A percentile compares a stretch with the other conserved stretches of the same genome.
Conservation (phyloP, 768 basidiomycete species). For the Hygrophorus pudorinus region DNA sequence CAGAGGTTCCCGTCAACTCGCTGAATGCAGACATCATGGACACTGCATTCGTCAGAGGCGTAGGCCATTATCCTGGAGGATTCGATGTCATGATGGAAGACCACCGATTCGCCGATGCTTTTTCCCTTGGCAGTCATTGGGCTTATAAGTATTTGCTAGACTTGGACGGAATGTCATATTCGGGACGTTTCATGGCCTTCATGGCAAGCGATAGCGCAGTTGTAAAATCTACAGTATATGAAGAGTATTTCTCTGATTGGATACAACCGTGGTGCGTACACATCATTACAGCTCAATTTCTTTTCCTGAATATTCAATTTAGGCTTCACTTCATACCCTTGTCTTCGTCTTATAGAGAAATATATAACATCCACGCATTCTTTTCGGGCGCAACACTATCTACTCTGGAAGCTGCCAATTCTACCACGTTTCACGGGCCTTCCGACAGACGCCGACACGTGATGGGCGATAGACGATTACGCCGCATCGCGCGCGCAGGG, state of each 20-base stretch:
- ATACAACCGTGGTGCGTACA: constrained; percentile 65
- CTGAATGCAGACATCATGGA: constrained; percentile 84
- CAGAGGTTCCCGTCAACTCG: constrained; percentile 42
- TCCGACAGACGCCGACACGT: constrained; percentile 25
- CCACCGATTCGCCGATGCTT: constrained; percentile 66
- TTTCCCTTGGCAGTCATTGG: constrained; percentile 83
- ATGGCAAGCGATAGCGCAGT: constrained; percentile 83
- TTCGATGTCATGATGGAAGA: constrained; percentile 48
- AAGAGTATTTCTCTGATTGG: constrained; percentile 88
- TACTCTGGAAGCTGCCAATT: constrained; percentile 44
- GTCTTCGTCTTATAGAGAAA: constrained; percentile 76
- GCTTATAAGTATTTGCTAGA: constrained; percentile 88
- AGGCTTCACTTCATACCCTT: constrained; percentile 96
- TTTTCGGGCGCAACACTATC: constrained; percentile 77
- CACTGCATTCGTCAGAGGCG: constrained; percentile 71
- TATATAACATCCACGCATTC: constrained; percentile 90
- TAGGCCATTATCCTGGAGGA: constrained; percentile 73
- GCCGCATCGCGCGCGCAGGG: constrained; percentile 85
- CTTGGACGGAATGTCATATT: constrained; percentile 93
- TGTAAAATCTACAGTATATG: constrained; percentile 84
- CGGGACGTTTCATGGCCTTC: constrained; percentile 79
- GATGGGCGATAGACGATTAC: constrained; percentile 64
- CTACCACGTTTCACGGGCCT: constrained; percentile 27
- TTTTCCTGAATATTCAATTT: not conserved
- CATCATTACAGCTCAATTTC: not conserved